Evolutionary conservation across 495 filamentous ascomycete species (phyloP).

Genomic region (Penicillium salamii): DNA sequence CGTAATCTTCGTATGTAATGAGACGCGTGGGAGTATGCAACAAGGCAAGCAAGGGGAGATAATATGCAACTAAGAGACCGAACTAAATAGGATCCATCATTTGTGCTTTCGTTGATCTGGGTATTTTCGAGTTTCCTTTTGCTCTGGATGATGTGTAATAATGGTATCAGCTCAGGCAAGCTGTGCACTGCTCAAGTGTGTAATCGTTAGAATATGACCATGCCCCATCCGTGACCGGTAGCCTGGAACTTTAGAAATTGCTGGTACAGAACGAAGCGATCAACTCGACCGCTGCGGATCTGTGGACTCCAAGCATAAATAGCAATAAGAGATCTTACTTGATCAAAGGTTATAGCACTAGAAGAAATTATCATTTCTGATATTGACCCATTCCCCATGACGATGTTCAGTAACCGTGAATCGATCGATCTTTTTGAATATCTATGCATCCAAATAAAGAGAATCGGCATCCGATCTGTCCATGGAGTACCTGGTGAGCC

Average conservation of each 20-base stretch:
- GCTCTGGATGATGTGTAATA: no score
- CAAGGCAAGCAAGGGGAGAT: no score
- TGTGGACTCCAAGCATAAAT: background rate
- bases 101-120: no score
- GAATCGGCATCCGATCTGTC: background rate
- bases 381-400: background rate
- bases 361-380: no score
- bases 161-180: no score
- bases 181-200: no score
- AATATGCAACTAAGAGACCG: no score
- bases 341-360: no score
- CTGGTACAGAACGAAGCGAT: background rate
- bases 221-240: background rate
- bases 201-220: background rate
- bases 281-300: background rate
- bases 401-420: background rate
- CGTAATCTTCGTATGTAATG: no score
- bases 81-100: no score
- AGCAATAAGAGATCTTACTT: background rate
- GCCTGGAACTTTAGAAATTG: background rate
- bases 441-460: background rate
- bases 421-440: slow-evolving; percentile 1
- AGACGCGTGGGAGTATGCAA: no score
- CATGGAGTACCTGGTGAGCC: slow-evolving; percentile 3
- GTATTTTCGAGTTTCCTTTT: no score